These are phyloP conservation scores for Plasmodium blacklocki DNA, from an alignment of 169 alveolate species.

Conservation along the genomic window DNA sequence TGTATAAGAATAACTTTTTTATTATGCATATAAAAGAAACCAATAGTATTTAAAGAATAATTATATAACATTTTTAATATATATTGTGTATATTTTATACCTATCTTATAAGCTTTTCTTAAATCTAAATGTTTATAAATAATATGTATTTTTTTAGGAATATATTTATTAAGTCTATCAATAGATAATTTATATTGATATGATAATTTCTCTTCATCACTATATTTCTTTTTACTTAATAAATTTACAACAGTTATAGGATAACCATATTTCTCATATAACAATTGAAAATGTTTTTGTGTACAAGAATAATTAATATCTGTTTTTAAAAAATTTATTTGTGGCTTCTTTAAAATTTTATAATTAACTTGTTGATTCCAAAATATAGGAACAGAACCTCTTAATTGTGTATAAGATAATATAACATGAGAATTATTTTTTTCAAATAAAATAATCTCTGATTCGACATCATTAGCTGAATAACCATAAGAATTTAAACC, in stretches of 20 bases:
- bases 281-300: conserved; percentile 59
- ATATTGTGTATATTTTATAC: conserved; percentile 66
- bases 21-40: conserved; percentile 45
- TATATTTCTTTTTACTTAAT: conserved; percentile 77
- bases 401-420: conserved; percentile 92
- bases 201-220: conserved; percentile 80
- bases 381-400: conserved; percentile 97
- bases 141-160: conserved; percentile 75
- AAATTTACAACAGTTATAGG: conserved; percentile 80
- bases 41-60: conserved; percentile 38
- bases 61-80: conserved; percentile 73
- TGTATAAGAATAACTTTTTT: conserved; percentile 79
- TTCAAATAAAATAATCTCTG: conserved; percentile 93
- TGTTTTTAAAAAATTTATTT: conserved; percentile 83
- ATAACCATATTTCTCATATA: conserved; percentile 78
- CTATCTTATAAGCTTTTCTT: conserved; percentile 72
- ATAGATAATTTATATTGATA: conserved; percentile 54
- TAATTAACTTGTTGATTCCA: conserved; percentile 91
- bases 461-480: conserved; percentile 95
- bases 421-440: conserved; percentile 81
- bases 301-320: conserved; percentile 87
- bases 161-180: conserved; percentile 61
- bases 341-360: conserved; percentile 81
- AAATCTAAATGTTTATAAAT: conserved; percentile 76
- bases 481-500: conserved; percentile 93